A percentile compares a stretch with the other conserved stretches of the same genome.
phyloP scores from a whole-genome alignment of 345 rosid genomes.

The Eucalyptus sp. region DNA sequence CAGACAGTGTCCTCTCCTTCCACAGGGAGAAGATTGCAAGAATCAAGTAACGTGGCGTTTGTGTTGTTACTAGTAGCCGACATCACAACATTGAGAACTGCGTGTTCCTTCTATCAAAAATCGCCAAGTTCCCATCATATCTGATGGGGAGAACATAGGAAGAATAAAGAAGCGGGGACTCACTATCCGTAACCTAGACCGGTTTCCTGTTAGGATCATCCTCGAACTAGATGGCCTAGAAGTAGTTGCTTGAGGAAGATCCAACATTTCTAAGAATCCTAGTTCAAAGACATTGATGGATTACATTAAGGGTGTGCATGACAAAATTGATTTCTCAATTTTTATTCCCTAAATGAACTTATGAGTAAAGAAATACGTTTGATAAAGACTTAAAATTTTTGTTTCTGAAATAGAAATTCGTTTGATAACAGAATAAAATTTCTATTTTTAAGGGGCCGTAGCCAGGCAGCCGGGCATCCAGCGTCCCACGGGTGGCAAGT shows the following conservation, averaged over 20 bases:
- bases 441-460: accelerated
- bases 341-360: accelerated
- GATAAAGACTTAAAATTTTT: accelerated
- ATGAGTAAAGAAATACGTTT: accelerated
- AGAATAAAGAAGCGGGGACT: background rate
- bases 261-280: background rate
- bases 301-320: no score
- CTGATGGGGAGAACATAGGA: background rate
- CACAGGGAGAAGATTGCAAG: background rate
- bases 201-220: background rate
- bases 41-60: background rate
- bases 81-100: background rate
- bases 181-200: background rate
- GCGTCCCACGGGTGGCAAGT: accelerated
- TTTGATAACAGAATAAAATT: no score
- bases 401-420: accelerated
- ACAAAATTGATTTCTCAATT: no score
- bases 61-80: background rate
- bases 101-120: background rate
- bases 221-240: background rate
- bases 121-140: background rate
- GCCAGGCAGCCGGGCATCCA: accelerated
- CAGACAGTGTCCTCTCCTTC: background rate
- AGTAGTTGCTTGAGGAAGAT: background rate
- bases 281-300: background rate